Evolutionary conservation across 2,329 filamentous ascomycete genomes (phyloP).

Genomic region (Beauveria caledonica): DNA sequence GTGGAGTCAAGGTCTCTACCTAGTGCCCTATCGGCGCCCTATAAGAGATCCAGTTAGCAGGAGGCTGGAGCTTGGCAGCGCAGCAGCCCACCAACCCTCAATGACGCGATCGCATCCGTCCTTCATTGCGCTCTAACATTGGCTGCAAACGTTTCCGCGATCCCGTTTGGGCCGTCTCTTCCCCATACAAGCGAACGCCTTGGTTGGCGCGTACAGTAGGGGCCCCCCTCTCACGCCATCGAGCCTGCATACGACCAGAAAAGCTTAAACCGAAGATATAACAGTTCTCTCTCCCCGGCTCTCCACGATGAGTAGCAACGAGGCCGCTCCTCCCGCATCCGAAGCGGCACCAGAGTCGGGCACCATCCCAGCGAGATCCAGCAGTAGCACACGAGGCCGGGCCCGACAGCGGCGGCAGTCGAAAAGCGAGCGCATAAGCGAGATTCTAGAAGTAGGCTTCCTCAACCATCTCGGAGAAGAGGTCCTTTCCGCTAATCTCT

Average conservation of each 20-base stretch:
- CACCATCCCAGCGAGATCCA: neutral
- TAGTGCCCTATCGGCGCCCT: neutral
- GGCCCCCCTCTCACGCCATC: neutral
- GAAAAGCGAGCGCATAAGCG: slow-evolving; percentile 33
- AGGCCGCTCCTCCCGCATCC: neutral
- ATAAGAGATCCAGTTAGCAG: neutral
- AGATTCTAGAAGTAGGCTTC: slow-evolving; percentile 37
- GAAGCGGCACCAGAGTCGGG: neutral
- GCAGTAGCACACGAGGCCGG: slow-evolving; percentile 12
- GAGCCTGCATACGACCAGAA: neutral
- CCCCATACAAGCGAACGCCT: neutral
- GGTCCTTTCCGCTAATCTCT: neutral
- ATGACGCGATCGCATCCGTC: slow-evolving; percentile 6
- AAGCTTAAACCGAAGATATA: neutral
- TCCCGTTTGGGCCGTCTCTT: neutral
- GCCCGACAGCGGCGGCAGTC: slow-evolving; percentile 22
- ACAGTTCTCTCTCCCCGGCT: neutral
- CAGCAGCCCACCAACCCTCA: slow-evolving; percentile 2
- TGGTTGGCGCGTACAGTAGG: neutral
- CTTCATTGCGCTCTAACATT: slow-evolving; percentile 2
- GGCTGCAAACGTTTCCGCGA: neutral
- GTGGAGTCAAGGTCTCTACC: neutral
- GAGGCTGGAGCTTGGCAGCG: neutral
- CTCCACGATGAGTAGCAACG: neutral
- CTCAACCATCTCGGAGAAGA: neutral